Evolutionary conservation across 345 rosid species (phyloP).

Genomic region (Eucalyptus tenuipes): DNA sequence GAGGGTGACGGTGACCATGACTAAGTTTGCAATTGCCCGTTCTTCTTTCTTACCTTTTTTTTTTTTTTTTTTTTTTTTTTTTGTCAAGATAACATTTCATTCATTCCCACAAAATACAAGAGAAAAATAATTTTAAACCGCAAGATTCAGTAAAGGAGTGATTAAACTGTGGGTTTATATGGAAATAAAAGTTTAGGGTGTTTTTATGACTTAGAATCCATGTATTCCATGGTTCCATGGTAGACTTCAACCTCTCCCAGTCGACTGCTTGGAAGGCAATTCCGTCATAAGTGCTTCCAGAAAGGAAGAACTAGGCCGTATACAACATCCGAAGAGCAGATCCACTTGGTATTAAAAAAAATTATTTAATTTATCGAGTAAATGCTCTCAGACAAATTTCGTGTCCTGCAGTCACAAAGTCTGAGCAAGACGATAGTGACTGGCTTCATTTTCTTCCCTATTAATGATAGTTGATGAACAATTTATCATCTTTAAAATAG

Average conservation of each 20-base stretch:
- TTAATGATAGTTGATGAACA: background rate
- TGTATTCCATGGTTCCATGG: too few relatives aligned
- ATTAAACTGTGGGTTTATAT: too few relatives aligned
- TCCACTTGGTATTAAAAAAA: background rate
- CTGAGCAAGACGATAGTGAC: background rate
- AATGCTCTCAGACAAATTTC: rapidly evolving
- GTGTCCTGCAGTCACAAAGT: background rate
- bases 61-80: too few relatives aligned
- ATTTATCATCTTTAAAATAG: background rate
- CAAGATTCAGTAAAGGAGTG: rapidly evolving
- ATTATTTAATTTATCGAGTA: too few relatives aligned
- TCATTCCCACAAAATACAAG: too few relatives aligned
- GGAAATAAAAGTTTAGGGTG: too few relatives aligned
- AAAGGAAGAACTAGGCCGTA: background rate
- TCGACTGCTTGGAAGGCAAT: background rate
- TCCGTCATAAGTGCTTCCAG: background rate
- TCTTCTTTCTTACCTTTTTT: background rate
- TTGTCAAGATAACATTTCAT: too few relatives aligned
- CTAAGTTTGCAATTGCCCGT: background rate
- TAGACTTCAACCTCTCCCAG: background rate
- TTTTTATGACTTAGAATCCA: background rate
- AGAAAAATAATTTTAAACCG: too few relatives aligned
- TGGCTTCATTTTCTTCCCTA: background rate
- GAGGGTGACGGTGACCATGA: background rate
- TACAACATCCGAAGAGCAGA: background rate